Conservation (phyloP, 192 early-diverging fungal genomes). For the Pilaira anomala region DNA sequence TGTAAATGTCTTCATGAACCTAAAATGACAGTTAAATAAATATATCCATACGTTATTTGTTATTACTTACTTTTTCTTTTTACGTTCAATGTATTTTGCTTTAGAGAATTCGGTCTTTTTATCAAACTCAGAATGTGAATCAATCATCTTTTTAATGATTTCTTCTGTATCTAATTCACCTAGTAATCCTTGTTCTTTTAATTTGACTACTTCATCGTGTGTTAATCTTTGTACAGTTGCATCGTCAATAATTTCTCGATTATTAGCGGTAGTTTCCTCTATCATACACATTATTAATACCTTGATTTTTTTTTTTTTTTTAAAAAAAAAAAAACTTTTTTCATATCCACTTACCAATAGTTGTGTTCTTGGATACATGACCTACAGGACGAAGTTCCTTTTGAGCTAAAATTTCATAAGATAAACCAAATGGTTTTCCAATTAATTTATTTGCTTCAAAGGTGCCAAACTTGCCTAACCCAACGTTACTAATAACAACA, state of each 20-base stretch:
- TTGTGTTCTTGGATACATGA: background rate
- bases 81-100: constrained; percentile 90
- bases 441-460: constrained; percentile 79
- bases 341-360: constrained; percentile 41
- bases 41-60: constrained; percentile 60
- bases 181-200: constrained; percentile 70
- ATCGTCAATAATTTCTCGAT: constrained; percentile 77
- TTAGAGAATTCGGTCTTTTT: constrained; percentile 95
- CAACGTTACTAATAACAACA: constrained; percentile 43
- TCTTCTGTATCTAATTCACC: constrained; percentile 66
- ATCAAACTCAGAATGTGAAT: constrained; percentile 82
- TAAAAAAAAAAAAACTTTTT: background rate
- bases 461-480: constrained; percentile 89
- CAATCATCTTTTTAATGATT: constrained; percentile 78
- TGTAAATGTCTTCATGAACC: constrained; percentile 80
- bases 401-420: constrained; percentile 77
- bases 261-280: constrained; percentile 78
- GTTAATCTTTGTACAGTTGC: constrained; percentile 73
- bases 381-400: constrained; percentile 40
- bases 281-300: constrained; percentile 10
- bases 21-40: constrained; percentile 20
- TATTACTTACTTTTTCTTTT: constrained; percentile 69
- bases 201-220: constrained; percentile 74
- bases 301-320: background rate
- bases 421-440: constrained; percentile 76